These are phyloP conservation scores for Limonium bicolor DNA, from an alignment of 148 eudicot species.

Conservation along the genomic window DNA sequence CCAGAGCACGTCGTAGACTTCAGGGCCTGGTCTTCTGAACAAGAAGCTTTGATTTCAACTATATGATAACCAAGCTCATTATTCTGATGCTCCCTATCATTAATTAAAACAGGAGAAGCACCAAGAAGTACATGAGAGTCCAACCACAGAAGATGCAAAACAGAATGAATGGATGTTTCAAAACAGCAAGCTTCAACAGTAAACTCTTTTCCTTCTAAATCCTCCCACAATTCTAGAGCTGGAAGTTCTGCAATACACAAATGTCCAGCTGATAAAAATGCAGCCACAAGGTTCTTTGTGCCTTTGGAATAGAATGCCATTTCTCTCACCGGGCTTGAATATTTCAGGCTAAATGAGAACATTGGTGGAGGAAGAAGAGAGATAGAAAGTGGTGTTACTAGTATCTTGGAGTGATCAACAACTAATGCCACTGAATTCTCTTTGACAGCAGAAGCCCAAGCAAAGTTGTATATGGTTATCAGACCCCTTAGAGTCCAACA, in stretches of 20 bases:
- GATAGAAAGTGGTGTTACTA: conserved; percentile 65
- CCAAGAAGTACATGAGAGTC: conserved; percentile 66
- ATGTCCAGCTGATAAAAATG: conserved; percentile 59
- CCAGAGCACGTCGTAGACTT: conserved; percentile 65
- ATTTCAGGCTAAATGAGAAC: conserved; percentile 59
- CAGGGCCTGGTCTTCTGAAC: conserved; percentile 56
- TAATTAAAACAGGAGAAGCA: conserved; percentile 42
- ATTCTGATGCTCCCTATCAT: conserved; percentile 16
- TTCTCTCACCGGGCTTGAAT: conserved; percentile 58
- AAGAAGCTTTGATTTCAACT: conserved; percentile 50
- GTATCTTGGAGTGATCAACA: conserved; percentile 57
- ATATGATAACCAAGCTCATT: conserved; percentile 42
- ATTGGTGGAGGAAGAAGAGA: conserved; percentile 86
- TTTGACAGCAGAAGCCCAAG: conserved; percentile 69
- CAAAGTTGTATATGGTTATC: conserved; percentile 46
- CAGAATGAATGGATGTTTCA: conserved; percentile 26
- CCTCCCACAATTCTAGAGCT: conserved; percentile 57
- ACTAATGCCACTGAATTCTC: conserved; percentile 81
- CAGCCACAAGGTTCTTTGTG: conserved; percentile 49
- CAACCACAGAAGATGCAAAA: conserved; percentile 75
- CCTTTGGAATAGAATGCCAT: conserved; percentile 51
- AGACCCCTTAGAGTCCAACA: conserved; percentile 78
- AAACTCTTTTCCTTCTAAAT: conserved; percentile 66
- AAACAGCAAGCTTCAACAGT: conserved; percentile 31
- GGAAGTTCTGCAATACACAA: conserved; percentile 78